Conservation (phyloP, 805 yeast genomes). For the Kregervanrija delftensis region DNA sequence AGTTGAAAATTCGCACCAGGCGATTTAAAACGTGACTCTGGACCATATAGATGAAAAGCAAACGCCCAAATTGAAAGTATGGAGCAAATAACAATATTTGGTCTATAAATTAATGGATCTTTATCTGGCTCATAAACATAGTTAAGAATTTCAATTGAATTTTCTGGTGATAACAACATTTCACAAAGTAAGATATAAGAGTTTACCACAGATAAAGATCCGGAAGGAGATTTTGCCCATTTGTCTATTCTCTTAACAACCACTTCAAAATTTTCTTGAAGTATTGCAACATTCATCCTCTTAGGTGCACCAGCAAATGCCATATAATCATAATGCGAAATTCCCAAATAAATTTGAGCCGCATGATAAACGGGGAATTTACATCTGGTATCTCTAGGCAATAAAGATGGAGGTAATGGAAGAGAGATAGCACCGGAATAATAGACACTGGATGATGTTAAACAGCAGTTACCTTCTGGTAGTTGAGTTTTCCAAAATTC, state of each 20-base stretch:
- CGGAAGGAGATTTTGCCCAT: conserved; percentile 40
- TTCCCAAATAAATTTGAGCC: conserved; percentile 55
- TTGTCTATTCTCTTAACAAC: conserved; percentile 39
- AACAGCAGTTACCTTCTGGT: conserved; percentile 13
- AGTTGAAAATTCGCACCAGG: conserved; percentile 4
- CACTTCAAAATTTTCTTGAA: conserved; percentile 41
- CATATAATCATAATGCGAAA: conserved; percentile 67
- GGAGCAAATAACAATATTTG: conserved; percentile 32
- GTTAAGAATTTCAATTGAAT: conserved; percentile 20
- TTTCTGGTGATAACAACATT: conserved; percentile 36
- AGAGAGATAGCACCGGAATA: conserved; percentile 4
- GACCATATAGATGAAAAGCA: conserved; percentile 39
- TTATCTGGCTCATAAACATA: conserved; percentile 29
- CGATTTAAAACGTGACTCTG: conserved; percentile 34
- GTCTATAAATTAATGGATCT: conserved; percentile 26
- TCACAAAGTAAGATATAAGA: conserved; percentile 52
- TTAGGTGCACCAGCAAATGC: conserved; percentile 74
- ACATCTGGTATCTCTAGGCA: conserved; percentile 33
- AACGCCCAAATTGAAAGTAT: conserved; percentile 42
- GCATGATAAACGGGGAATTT: conserved; percentile 61
- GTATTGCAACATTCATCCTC: conserved; percentile 58
- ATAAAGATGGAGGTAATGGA: conserved; percentile 7
- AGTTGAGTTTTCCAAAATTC: conserved; percentile 51
- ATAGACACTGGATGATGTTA: conserved; percentile 12
- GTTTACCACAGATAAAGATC: conserved; percentile 45